These are phyloP conservation scores for Podaxis sp. DNA, from an alignment of 768 basidiomycete genomes.

Conservation along the genomic window DNA sequence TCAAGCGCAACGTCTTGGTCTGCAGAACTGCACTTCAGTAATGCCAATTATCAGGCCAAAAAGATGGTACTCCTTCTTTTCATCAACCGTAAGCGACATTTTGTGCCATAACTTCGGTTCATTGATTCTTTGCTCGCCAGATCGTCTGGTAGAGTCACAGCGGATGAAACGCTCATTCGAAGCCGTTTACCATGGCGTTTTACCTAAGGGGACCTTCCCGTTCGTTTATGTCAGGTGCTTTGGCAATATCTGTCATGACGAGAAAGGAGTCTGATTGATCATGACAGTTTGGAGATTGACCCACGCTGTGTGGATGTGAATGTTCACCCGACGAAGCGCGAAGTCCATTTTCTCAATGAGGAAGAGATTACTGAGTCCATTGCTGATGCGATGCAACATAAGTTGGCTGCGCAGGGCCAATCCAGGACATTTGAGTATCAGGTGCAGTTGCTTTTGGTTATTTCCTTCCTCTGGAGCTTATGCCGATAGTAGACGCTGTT, in stretches of 20 bases:
- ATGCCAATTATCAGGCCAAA: constrained; percentile 86
- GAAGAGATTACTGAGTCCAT: constrained; percentile 79
- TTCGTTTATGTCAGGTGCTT: constrained; percentile 93
- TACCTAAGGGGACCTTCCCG: constrained; percentile 87
- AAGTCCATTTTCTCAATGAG: constrained; percentile 92
- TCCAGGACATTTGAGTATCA: constrained; percentile 74
- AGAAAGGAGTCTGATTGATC: not conserved
- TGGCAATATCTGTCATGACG: not conserved
- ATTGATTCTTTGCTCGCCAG: constrained; percentile 32
- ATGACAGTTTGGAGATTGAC: constrained; percentile 68
- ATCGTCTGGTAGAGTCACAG: constrained; percentile 86
- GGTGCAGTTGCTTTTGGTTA: constrained; percentile 27
- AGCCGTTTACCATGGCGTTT: constrained; percentile 72
- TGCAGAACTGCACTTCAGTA: constrained; percentile 75
- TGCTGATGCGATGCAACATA: constrained; percentile 64
- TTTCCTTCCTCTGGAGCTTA: not conserved
- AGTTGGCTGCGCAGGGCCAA: constrained; percentile 57
- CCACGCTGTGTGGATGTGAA: constrained; percentile 93
- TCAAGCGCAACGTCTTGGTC: constrained; percentile 49
- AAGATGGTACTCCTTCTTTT: constrained; percentile 84
- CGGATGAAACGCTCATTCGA: constrained; percentile 88
- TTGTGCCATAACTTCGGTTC: not conserved
- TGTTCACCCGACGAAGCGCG: constrained; percentile 96
- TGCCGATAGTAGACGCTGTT: constrained; percentile 46
- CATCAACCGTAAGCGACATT: constrained; percentile 75